Conservation (phyloP, 139 green algal genomes). For the Chlorella sp. region DNA sequence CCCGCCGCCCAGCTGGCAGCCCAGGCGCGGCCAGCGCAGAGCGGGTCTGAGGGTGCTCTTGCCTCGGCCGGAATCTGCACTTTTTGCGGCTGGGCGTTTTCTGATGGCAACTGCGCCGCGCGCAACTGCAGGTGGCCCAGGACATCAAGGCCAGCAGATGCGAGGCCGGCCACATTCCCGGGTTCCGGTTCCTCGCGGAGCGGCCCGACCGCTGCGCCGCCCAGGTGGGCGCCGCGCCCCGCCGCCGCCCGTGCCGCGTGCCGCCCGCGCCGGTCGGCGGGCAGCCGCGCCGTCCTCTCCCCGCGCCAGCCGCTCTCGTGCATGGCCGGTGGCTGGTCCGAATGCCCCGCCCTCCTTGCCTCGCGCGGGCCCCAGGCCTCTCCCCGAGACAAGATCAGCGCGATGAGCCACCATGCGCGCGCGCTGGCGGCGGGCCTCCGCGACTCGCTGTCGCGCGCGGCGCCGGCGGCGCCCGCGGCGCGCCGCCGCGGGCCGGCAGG, state of each 20-base stretch:
- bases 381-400: conserved; percentile 33
- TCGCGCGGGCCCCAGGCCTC: background rate
- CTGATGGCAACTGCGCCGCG: background rate
- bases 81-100: background rate
- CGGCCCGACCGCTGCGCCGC: too few relatives aligned
- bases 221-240: too few relatives aligned
- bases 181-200: conserved; percentile 30
- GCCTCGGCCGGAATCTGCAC: too few relatives aligned
- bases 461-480: background rate
- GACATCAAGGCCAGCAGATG: background rate
- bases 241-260: too few relatives aligned
- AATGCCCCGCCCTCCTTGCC: too few relatives aligned
- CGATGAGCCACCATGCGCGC: conserved; percentile 36
- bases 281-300: too few relatives aligned
- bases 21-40: conserved; percentile 6
- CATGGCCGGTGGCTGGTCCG: too few relatives aligned
- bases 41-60: background rate
- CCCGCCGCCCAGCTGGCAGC: conserved; percentile 5
- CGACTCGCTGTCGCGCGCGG: background rate
- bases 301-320: too few relatives aligned
- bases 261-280: too few relatives aligned
- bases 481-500: background rate
- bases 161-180: conserved; percentile 27
- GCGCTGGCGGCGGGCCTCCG: conserved; percentile 11
- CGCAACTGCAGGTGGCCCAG: conserved; percentile 7